Evolutionary conservation across 768 basidiomycete species (phyloP).

Genomic region (Leccinellum rugosiceps): DNA sequence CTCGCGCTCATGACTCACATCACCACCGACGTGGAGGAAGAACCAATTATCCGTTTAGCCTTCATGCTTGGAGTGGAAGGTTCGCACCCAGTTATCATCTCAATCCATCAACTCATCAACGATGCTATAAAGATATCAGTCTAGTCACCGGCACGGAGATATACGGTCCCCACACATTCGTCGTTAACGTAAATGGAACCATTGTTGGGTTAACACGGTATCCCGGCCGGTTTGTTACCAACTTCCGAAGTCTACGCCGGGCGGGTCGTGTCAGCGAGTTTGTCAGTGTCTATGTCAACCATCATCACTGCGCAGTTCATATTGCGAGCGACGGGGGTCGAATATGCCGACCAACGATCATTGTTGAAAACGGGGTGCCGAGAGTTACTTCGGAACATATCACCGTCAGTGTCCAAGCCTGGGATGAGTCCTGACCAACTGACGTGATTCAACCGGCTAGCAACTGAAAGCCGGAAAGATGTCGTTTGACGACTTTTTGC

Average conservation of each 20-base stretch:
- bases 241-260: constrained; percentile 90
- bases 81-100: constrained; percentile 30
- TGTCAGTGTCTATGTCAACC: constrained; percentile 93
- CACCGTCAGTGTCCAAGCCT: constrained; percentile 39
- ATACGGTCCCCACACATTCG: constrained; percentile 87
- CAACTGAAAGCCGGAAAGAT: constrained; percentile 75
- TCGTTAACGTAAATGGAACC: constrained; percentile 96
- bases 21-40: constrained; percentile 97
- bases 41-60: constrained; percentile 82
- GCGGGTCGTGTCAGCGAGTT: constrained; percentile 94
- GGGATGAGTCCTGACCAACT: not conserved
- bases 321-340: constrained; percentile 97
- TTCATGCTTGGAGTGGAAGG: constrained; percentile 99
- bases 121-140: constrained; percentile 67
- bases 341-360: constrained; percentile 96
- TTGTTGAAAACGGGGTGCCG: constrained; percentile 79
- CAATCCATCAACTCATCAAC: constrained; percentile 10
- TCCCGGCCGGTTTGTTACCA: constrained; percentile 79
- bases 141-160: constrained; percentile 93
- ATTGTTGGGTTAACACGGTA: constrained; percentile 91
- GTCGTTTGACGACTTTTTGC: constrained; percentile 92
- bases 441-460: constrained; percentile 36
- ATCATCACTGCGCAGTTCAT: constrained; percentile 91
- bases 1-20: constrained; percentile 99
- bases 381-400: constrained; percentile 82